Evolutionary conservation across 257 asterid species (phyloP).

Genomic region (Asclepias syriaca): DNA sequence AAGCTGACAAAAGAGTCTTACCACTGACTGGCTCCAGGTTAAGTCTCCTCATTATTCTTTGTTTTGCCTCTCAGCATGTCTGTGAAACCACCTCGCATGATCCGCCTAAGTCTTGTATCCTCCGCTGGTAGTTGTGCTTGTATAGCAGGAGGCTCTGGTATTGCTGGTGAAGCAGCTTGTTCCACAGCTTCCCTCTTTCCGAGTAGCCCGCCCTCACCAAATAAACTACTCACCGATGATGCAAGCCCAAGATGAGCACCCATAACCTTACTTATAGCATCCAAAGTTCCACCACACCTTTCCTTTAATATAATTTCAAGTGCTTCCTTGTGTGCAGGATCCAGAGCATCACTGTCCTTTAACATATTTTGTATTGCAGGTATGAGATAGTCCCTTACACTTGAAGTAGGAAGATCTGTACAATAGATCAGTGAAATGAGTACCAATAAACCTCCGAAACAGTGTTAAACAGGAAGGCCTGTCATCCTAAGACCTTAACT

Average conservation of each 20-base stretch:
- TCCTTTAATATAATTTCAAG: slow-evolving; percentile 85
- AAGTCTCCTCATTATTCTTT: slow-evolving; percentile 51
- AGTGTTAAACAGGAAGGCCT: too few relatives aligned
- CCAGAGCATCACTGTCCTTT: slow-evolving; percentile 83
- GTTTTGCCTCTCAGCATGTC: slow-evolving; percentile 87
- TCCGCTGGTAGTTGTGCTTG: slow-evolving; percentile 46
- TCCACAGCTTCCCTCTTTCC: slow-evolving; percentile 72
- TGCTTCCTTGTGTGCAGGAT: slow-evolving; percentile 99
- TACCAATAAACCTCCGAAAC: too few relatives aligned
- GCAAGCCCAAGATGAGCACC: slow-evolving; percentile 87
- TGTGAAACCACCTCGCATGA: slow-evolving; percentile 83
- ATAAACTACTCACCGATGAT: slow-evolving; percentile 80
- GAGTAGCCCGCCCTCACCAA: slow-evolving; percentile 76
- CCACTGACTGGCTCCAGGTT: slow-evolving; percentile 25
- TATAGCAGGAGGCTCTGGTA: slow-evolving; percentile 22
- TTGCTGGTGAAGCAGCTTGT: slow-evolving; percentile 19
- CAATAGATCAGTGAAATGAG: slow-evolving; percentile 1
- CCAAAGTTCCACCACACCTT: slow-evolving; percentile 85
- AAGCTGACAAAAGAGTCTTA: not conserved
- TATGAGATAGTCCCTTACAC: slow-evolving; percentile 70
- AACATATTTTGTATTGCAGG: slow-evolving; percentile 89
- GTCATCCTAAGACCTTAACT: too few relatives aligned
- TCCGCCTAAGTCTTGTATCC: slow-evolving; percentile 85
- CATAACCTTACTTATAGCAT: slow-evolving; percentile 84
- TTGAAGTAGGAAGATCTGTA: slow-evolving; percentile 71